Conservation (phyloP, 2,329 filamentous ascomycete genomes). For the Cercospora sojina region DNA sequence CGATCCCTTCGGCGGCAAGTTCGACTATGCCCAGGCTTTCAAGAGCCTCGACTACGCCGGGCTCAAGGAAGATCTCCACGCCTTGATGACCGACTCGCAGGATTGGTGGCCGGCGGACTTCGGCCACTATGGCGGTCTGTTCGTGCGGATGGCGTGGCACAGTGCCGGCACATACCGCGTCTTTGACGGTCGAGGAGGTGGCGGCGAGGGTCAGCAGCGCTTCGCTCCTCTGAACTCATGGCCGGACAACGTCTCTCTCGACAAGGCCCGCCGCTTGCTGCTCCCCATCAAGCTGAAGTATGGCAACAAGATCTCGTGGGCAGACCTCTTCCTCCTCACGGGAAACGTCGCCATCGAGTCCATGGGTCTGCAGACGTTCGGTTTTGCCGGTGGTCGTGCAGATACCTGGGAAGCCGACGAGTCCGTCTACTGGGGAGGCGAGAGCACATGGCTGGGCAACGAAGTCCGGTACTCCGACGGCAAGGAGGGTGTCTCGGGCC, state of each 20-base stretch:
- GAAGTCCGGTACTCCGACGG: conserved; percentile 65
- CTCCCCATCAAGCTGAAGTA: conserved; percentile 87
- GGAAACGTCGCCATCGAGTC: conserved; percentile 76
- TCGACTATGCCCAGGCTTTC: conserved; percentile 72
- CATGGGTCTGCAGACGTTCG: conserved; percentile 72
- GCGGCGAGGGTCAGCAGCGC: conserved; percentile 69
- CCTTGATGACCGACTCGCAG: conserved; percentile 74
- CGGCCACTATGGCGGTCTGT: conserved; percentile 76
- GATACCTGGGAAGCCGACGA: conserved; percentile 76
- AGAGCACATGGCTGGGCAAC: conserved; percentile 73
- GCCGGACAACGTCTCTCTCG: conserved; percentile 75
- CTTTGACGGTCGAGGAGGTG: conserved; percentile 71
- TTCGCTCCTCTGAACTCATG: conserved; percentile 80
- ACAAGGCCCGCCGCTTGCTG: conserved; percentile 76
- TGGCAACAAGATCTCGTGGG: conserved; percentile 78
- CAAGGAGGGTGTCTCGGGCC: conserved; percentile 46
- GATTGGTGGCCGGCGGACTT: conserved; percentile 82
- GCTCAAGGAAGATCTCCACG: conserved; percentile 71
- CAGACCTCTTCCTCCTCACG: conserved; percentile 68
- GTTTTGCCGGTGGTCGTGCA: conserved; percentile 69
- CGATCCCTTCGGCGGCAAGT: conserved; percentile 63
- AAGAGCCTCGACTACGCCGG: conserved; percentile 68
- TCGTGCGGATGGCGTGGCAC: conserved; percentile 81
- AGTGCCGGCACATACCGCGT: conserved; percentile 75
- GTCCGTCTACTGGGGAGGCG: conserved; percentile 73